Conservation (phyloP, 2,329 filamentous ascomycete genomes). For the Ceratocystis lukuohia region DNA sequence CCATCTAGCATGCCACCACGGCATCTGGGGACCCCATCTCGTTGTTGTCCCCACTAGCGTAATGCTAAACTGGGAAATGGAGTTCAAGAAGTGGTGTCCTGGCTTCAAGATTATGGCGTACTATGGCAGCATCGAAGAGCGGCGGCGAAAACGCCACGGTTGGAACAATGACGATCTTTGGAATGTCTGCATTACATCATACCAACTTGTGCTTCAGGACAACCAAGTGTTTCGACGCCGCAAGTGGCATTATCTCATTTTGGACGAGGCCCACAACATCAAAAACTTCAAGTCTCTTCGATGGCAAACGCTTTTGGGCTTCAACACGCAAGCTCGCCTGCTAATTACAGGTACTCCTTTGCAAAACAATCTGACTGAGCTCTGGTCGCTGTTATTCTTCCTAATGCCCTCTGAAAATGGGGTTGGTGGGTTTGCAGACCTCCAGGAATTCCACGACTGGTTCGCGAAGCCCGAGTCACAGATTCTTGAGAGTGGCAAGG, state of each 20-base stretch:
- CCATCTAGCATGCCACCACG: conserved; percentile 77
- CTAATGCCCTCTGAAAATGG: conserved; percentile 83
- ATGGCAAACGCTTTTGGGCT: conserved; percentile 89
- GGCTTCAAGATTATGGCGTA: conserved; percentile 97
- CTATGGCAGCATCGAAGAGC: conserved; percentile 86
- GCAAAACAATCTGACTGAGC: conserved; percentile 90
- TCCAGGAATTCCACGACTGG: conserved; percentile 94
- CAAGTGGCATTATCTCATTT: conserved; percentile 93
- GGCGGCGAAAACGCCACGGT: conserved; percentile 76
- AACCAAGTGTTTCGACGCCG: conserved; percentile 85
- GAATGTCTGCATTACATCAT: conserved; percentile 97
- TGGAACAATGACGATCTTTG: conserved; percentile 90
- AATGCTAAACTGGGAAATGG: conserved; percentile 99
- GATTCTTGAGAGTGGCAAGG: conserved; percentile 85
- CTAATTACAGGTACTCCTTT: conserved; percentile 87
- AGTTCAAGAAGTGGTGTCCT: conserved; percentile 98
- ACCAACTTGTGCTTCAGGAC: conserved; percentile 89
- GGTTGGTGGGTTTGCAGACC: conserved; percentile 77
- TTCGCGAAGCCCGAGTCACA: conserved; percentile 92
- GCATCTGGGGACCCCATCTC: conserved; percentile 90
- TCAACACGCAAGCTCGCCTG: conserved; percentile 78
- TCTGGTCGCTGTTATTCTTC: conserved; percentile 96
- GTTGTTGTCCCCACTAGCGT: conserved; percentile 96
- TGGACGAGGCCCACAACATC: conserved; percentile 98
- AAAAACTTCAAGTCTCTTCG: conserved; percentile 98